Evolutionary conservation across 805 yeast species (phyloP).

Genomic region (Nakazawaea wyomingensis): DNA sequence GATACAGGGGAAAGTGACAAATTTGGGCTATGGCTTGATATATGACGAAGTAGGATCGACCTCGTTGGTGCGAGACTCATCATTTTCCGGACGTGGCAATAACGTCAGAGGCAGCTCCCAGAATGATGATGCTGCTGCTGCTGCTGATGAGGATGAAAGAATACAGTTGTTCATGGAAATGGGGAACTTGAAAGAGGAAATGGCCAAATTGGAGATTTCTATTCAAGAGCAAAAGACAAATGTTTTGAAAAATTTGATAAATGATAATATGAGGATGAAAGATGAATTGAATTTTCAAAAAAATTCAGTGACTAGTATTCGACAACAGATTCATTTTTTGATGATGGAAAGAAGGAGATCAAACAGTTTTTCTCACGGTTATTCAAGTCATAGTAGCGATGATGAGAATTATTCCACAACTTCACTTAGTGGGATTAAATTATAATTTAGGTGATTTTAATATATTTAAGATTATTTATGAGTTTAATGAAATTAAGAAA

Average conservation of each 20-base stretch:
- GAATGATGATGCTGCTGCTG: conserved; percentile 13
- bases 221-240: conserved; percentile 7
- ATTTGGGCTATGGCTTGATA: conserved; percentile 42
- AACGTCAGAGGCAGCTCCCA: neutral
- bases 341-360: conserved; percentile 35
- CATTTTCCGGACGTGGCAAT: conserved; percentile 9
- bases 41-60: conserved; percentile 37
- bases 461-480: neutral
- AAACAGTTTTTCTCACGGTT: neutral
- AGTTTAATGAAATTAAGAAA: too few species aligned
- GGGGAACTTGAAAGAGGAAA: conserved; percentile 36
- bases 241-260: conserved; percentile 28
- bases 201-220: conserved; percentile 18
- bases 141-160: conserved; percentile 23
- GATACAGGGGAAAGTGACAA: conserved; percentile 44
- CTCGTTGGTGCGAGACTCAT: conserved; percentile 7
- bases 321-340: conserved; percentile 48
- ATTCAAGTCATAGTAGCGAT: conserved; percentile 5
- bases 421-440: conserved; percentile 3
- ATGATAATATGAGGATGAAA: conserved; percentile 34
- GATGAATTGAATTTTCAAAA: conserved; percentile 45
- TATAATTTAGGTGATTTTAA: neutral
- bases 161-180: conserved; percentile 34
- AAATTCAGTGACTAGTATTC: conserved; percentile 35
- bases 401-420: conserved; percentile 5